phyloP scores from a whole-genome alignment of 495 filamentous ascomycete species.

The Aspergillus biplanus region DNA sequence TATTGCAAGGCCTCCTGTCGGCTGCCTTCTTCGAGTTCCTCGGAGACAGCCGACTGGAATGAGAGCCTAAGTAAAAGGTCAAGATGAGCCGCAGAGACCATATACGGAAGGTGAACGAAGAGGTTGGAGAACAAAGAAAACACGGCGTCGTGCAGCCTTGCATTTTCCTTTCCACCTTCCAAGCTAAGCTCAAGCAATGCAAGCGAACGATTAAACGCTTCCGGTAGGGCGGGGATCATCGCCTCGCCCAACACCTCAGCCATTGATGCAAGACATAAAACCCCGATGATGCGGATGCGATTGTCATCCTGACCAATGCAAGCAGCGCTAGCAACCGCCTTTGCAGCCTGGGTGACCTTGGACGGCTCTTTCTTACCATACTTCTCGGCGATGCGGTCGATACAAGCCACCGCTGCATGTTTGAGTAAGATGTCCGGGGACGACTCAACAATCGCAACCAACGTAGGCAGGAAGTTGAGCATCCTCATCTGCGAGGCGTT shows the following conservation, averaged over 20 bases:
- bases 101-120: constrained; percentile 81
- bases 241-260: constrained; percentile 83
- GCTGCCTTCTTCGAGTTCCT: constrained; percentile 59
- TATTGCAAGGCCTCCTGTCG: constrained; percentile 70
- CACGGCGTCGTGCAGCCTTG: constrained; percentile 75
- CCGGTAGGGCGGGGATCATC: constrained; percentile 80
- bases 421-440: constrained; percentile 73
- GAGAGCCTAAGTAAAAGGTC: constrained; percentile 69
- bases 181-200: constrained; percentile 68
- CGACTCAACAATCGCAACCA: constrained; percentile 72
- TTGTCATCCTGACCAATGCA: constrained; percentile 75
- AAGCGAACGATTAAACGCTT: constrained; percentile 70
- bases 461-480: constrained; percentile 75
- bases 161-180: constrained; percentile 51
- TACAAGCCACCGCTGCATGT: constrained; percentile 79
- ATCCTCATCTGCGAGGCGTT: constrained; percentile 66
- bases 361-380: constrained; percentile 86
- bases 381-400: constrained; percentile 86
- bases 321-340: constrained; percentile 72
- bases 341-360: constrained; percentile 64
- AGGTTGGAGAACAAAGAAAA: constrained; percentile 78
- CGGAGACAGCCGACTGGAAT: constrained; percentile 65
- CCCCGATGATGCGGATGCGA: constrained; percentile 73
- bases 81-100: constrained; percentile 75
- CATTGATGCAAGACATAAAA: constrained; percentile 87